Percentiles rank a stretch among this genome's conserved stretches.
These are phyloP conservation scores for Hordeum pubiflorum DNA, from an alignment of 202 grass and related monocot genomes.

Conservation along the genomic window DNA sequence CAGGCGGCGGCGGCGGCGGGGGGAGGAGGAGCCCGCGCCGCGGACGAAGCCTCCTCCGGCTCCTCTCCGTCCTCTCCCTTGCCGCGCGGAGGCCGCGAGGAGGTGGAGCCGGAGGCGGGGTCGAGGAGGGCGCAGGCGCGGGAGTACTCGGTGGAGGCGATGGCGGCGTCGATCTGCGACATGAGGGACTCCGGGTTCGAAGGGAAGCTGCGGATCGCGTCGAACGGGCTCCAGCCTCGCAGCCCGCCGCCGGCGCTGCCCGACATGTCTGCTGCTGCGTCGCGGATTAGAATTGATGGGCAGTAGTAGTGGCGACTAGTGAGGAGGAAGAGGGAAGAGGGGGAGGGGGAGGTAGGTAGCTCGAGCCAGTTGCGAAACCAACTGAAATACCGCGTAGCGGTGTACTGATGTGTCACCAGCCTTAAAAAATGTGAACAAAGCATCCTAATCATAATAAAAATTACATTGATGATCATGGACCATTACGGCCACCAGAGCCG, in stretches of 20 bases:
- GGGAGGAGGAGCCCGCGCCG: neutral
- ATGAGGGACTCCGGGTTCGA: conserved; percentile 70
- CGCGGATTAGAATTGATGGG: neutral
- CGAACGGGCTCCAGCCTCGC: conserved; percentile 79
- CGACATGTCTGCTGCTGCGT: conserved; percentile 6
- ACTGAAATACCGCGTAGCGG: too few relatives aligned
- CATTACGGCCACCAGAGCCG: too few relatives aligned
- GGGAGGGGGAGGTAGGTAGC: neutral
- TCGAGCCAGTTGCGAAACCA: too few relatives aligned
- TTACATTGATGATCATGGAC: too few relatives aligned
- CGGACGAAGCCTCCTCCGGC: neutral
- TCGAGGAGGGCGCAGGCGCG: conserved; percentile 49
- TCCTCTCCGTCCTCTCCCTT: neutral
- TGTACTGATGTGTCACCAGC: too few relatives aligned
- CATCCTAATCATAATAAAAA: too few relatives aligned
- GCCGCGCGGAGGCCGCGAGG: neutral
- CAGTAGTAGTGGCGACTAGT: neutral
- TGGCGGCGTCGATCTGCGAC: conserved; percentile 93
- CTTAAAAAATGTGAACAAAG: too few relatives aligned
- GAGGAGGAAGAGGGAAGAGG: neutral
- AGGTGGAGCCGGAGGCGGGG: conserved; percentile 17
- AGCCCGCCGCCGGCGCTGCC: conserved; percentile 7
- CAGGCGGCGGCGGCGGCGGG: conserved; percentile 8
- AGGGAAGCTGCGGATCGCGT: conserved; percentile 75
- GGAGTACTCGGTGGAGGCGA: conserved; percentile 75